phyloP scores from a whole-genome alignment of 805 yeast species.

The Saccharomycopsis fermentans region DNA sequence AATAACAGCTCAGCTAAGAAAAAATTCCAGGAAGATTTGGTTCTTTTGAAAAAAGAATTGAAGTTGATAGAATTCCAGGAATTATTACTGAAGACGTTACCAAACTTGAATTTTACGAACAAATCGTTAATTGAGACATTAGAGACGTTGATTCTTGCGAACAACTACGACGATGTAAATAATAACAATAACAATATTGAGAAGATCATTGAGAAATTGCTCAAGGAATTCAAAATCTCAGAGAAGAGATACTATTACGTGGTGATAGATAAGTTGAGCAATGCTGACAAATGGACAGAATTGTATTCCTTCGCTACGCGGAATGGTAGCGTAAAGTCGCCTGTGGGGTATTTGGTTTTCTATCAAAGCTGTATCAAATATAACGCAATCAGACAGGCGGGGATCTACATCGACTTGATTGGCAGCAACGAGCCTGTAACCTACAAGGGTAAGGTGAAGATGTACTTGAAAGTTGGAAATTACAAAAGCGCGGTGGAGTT shows the following conservation, averaged over 20 bases:
- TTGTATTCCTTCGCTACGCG: conserved; percentile 41
- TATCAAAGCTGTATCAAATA: conserved; percentile 41
- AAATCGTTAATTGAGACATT: conserved; percentile 41
- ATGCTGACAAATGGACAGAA: conserved; percentile 43
- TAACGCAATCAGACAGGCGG: conserved; percentile 51
- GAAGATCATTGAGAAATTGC: conserved; percentile 36
- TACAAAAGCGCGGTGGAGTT: conserved; percentile 39
- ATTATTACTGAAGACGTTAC: conserved; percentile 27
- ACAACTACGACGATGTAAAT: conserved; percentile 30
- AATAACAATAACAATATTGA: conserved; percentile 10
- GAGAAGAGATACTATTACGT: conserved; percentile 49
- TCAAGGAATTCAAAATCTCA: conserved; percentile 44
- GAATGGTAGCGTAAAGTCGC: conserved; percentile 37
- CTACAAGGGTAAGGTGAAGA: conserved; percentile 37
- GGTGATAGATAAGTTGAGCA: conserved; percentile 38
- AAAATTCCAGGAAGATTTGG: conserved; percentile 28
- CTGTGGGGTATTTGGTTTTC: conserved; percentile 63
- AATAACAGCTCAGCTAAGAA: conserved; percentile 6
- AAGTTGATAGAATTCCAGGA: conserved; percentile 36
- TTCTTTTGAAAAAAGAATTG: conserved; percentile 35
- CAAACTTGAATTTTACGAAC: conserved; percentile 32
- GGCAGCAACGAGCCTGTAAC: conserved; percentile 27
- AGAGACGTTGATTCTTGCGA: conserved; percentile 32
- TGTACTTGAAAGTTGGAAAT: conserved; percentile 46
- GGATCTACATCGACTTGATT: conserved; percentile 48